phyloP scores from a whole-genome alignment of 2,329 filamentous ascomycete genomes.

The Lasiodiplodia citricola region DNA sequence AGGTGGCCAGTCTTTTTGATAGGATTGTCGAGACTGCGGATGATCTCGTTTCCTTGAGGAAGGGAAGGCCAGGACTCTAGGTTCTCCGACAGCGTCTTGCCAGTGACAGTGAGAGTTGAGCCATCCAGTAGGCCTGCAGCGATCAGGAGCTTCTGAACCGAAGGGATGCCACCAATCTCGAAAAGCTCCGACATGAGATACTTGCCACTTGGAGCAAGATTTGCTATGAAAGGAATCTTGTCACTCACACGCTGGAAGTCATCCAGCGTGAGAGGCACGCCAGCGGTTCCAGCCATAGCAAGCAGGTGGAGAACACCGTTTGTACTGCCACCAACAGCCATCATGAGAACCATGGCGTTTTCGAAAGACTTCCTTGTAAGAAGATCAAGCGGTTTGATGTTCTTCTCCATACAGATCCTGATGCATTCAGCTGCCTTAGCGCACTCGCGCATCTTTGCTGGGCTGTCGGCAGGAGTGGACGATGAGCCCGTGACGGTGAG shows the following conservation, averaged over 20 bases:
- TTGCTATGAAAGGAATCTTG: constrained; percentile 84
- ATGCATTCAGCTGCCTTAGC: constrained; percentile 80
- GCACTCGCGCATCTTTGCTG: constrained; percentile 86
- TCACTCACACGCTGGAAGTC: constrained; percentile 82
- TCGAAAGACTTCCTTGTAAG: constrained; percentile 82
- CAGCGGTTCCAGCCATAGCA: constrained; percentile 86
- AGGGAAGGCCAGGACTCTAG: constrained; percentile 77
- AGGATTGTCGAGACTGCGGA: constrained; percentile 78
- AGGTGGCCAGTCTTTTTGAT: constrained; percentile 89
- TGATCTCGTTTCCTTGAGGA: constrained; percentile 79
- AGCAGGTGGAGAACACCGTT: constrained; percentile 89
- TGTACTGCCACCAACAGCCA: constrained; percentile 88
- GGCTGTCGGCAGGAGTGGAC: constrained; percentile 78
- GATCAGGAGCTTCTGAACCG: constrained; percentile 84
- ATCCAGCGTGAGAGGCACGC: constrained; percentile 76
- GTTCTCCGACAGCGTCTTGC: constrained; percentile 82
- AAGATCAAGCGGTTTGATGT: constrained; percentile 81
- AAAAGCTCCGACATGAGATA: constrained; percentile 91
- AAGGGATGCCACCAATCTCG: constrained; percentile 81
- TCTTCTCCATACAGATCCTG: constrained; percentile 76
- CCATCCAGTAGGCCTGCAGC: constrained; percentile 78
- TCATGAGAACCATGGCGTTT: constrained; percentile 87
- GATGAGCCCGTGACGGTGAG: constrained; percentile 82
- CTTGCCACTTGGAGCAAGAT: constrained; percentile 81
- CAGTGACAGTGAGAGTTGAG: constrained; percentile 79